phyloP scores from a whole-genome alignment of 441 rosid genomes.

The Populus hybrid region DNA sequence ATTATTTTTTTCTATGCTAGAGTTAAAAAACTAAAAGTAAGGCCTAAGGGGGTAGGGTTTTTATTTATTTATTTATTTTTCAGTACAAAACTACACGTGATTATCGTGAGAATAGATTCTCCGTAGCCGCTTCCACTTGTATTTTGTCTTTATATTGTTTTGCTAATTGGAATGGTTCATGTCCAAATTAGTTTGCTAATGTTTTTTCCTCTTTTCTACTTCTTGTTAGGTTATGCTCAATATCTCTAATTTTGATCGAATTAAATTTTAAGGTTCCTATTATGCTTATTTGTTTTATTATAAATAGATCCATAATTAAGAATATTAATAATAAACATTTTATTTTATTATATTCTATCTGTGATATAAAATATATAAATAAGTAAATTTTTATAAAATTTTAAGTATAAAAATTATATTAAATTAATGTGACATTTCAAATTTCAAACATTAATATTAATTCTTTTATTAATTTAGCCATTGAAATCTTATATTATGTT shows the following conservation, averaged over 20 bases:
- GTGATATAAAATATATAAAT: background rate
- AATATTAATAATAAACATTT: no score
- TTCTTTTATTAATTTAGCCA: background rate
- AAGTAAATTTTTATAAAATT: background rate
- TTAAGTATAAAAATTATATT: background rate
- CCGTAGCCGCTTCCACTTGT: background rate
- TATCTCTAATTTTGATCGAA: background rate
- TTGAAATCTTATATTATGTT: background rate
- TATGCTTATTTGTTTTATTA: background rate
- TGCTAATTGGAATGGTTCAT: background rate
- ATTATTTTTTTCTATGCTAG: no score
- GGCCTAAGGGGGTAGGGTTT: no score
- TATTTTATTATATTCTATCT: no score
- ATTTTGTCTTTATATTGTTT: no score
- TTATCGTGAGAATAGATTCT: background rate
- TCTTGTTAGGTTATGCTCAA: background rate
- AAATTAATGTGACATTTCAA: no score
- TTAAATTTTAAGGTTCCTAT: background rate
- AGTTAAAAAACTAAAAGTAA: no score
- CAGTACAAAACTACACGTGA: background rate
- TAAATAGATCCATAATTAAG: background rate
- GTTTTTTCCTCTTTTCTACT: background rate
- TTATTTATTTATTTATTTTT: no score
- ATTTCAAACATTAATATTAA: no score
- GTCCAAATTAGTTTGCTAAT: background rate